Conservation (phyloP, 2,329 filamentous ascomycete genomes). For the Cercospora zeina region DNA sequence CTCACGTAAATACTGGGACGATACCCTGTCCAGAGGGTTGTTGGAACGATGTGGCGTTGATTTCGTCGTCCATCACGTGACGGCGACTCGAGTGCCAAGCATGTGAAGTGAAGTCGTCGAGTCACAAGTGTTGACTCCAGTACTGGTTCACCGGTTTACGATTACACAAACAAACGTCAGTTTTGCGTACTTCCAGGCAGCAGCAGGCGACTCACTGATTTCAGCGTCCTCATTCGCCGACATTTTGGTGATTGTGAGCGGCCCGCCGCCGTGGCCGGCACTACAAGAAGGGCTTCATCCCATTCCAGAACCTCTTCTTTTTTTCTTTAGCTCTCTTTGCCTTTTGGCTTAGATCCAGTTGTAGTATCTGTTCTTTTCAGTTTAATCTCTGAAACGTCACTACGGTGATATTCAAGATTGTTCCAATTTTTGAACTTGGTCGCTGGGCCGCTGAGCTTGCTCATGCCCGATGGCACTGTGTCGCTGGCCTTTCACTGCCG, state of each 20-base stretch:
- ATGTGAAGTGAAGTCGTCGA: background rate
- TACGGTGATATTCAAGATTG: constrained; percentile 11
- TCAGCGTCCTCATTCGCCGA: background rate
- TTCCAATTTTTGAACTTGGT: constrained; percentile 13
- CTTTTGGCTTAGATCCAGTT: constrained; percentile 22
- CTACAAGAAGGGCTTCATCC: background rate
- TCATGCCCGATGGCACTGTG: constrained; percentile 6
- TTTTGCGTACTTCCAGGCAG: background rate
- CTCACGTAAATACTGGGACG: background rate
- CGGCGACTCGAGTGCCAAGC: background rate
- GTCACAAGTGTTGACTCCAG: background rate
- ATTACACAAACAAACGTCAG: background rate
- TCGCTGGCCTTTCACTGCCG: constrained; percentile 17
- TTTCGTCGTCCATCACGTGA: background rate
- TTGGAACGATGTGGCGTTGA: background rate
- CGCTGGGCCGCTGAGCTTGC: constrained; percentile 14
- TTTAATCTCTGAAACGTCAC: constrained; percentile 16
- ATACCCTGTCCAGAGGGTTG: background rate
- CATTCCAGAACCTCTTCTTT: background rate
- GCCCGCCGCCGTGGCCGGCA: background rate
- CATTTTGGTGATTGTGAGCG: background rate
- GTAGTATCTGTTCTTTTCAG: constrained; percentile 18
- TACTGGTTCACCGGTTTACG: background rate
- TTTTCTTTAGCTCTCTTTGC: constrained; percentile 17
- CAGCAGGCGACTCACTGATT: background rate